Evolutionary conservation across 192 early-diverging fungal genomes (phyloP).

Genomic region (Obelidium mucronatum): DNA sequence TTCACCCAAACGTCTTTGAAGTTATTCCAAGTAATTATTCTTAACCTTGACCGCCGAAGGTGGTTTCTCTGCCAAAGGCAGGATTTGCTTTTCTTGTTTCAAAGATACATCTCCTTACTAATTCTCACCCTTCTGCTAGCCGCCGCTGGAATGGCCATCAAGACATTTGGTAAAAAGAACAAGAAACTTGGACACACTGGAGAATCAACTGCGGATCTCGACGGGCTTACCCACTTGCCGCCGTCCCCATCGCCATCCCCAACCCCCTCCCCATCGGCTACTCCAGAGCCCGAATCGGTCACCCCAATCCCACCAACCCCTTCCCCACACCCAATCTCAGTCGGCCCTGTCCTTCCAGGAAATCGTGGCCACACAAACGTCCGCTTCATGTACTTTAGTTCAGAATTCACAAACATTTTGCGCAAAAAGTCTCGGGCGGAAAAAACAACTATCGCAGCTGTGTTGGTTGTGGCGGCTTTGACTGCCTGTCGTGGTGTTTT

Average conservation of each 20-base stretch:
- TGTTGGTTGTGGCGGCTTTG: slow-evolving; percentile 52
- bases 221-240: neutral
- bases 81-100: neutral
- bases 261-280: slow-evolving; percentile 9
- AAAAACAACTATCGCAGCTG: slow-evolving; percentile 52
- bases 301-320: neutral
- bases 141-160: slow-evolving; percentile 35
- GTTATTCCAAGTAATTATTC: slow-evolving; percentile 50
- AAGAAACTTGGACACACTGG: slow-evolving; percentile 13
- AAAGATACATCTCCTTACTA: neutral
- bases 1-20: slow-evolving; percentile 50
- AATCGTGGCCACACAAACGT: slow-evolving; percentile 29
- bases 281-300: neutral
- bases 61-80: neutral
- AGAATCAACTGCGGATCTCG: neutral
- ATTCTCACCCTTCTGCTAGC: slow-evolving; percentile 18
- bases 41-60: neutral
- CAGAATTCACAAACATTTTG: slow-evolving; percentile 37
- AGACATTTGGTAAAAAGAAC: slow-evolving; percentile 31
- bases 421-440: slow-evolving; percentile 41
- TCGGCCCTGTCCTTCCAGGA: neutral
- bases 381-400: slow-evolving; percentile 41
- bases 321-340: slow-evolving; percentile 5
- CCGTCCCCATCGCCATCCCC: neutral
- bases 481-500: slow-evolving; percentile 47